Base-by-base conservation (phyloP, 2,329 filamentous ascomycete species). In the Aspergillus clavatus region DNA sequence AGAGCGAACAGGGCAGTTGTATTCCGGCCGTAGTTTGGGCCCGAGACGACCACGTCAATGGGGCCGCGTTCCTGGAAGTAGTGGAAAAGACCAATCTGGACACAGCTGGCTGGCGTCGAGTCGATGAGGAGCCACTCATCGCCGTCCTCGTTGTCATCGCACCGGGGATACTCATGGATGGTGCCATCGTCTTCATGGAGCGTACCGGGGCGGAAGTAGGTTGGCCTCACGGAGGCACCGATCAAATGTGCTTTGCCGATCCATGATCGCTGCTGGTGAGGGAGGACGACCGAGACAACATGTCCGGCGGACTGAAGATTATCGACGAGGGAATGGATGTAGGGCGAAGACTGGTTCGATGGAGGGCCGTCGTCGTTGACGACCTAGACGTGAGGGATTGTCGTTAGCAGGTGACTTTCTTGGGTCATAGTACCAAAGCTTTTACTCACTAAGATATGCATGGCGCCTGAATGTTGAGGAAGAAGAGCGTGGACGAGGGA, bases 241-340 rank as follows among this genome's bases (percentile, higher is more conserved):
- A 97, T 89, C 61, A 97, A 87, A 69, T 97, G 93, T 2, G 93
- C 93, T 75, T 98, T 98, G 58, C 90, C 90, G 60, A 98, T 97
- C 93, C 93, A 98, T 45, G 89, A 95, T 51, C 91, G 83, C 71
- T 98, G 93, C 5, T 84, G 84, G 66, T 96, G 82, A 1, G 93
- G 93, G 11, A 98, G 80, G 52, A 93, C 86, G 40, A 98, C 90
- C 6, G 89, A 95, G 49, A 97, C 88, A n/a, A 74, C 77, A 69
- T 96, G 91, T 6, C 89, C 89, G 24, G 84, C 82, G 45, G 75
- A 69, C 65, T 89, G 82, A 40, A 93, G 82, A 42, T 79, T 78
- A 49, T 80, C 74, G 35, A 90, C 78, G 46, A 91, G 78, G 51
- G 80, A 83, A 71, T 88, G 86, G 50, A 91, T 79, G 60, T 91